Evolutionary conservation across 2,329 filamentous ascomycete genomes (phyloP).

Genomic region (Claviceps pusilla): DNA sequence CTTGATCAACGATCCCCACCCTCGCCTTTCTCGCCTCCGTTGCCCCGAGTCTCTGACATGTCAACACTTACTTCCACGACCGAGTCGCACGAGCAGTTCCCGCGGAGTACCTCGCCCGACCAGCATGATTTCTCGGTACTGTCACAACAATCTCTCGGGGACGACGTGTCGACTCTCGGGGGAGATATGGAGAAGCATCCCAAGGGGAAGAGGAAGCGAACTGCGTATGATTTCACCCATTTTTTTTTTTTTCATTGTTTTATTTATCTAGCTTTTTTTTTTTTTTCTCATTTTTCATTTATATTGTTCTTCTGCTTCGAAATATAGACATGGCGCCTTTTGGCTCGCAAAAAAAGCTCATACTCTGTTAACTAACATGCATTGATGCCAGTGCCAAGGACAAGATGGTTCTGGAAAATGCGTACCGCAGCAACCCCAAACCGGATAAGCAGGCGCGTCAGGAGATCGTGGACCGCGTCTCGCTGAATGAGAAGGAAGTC

Average conservation of each 20-base stretch:
- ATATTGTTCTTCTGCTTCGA: neutral
- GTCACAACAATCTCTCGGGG: constrained; percentile 6
- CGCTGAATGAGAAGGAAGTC: constrained; percentile 87
- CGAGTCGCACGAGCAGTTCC: constrained; percentile 12
- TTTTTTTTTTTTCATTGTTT: neutral
- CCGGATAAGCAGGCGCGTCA: constrained; percentile 80
- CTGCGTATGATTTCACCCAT: constrained; percentile 34
- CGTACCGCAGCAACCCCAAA: constrained; percentile 73
- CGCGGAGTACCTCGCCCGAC: constrained; percentile 9
- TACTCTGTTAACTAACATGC: neutral
- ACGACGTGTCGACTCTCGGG: constrained; percentile 1
- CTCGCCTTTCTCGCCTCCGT: neutral
- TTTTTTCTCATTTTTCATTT: neutral
- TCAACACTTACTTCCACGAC: constrained; percentile 12
- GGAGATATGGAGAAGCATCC: constrained; percentile 30
- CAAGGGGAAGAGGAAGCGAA: constrained; percentile 48
- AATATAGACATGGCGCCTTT: no score
- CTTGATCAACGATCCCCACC: neutral
- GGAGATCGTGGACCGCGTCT: constrained; percentile 70
- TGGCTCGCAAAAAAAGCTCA: neutral
- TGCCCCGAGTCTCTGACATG: constrained; percentile 8
- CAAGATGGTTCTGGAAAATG: constrained; percentile 73
- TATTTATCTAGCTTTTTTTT: neutral
- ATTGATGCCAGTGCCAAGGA: constrained; percentile 54
- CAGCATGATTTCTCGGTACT: constrained; percentile 12